Base-by-base conservation (phyloP, 1,284 basidiomycete species). In the Schizophyllum commune region DNA sequence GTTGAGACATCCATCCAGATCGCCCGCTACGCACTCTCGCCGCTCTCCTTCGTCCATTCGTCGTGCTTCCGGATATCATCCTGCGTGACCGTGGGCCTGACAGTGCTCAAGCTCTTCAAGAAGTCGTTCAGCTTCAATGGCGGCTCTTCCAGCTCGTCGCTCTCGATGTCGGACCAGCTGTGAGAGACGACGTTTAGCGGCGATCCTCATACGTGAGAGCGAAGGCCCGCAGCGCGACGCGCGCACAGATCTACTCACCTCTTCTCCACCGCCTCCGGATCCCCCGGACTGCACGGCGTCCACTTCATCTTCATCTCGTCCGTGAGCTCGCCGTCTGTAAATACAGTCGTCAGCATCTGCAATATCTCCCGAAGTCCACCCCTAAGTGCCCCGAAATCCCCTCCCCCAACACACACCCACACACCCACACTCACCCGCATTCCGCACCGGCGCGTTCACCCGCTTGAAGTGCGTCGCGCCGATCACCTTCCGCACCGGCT, bases 261-360 rank as follows among this genome's bases (percentile, higher is more conserved):
- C 80, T 92, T 95, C 77, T 99, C 96, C 52, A 86, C 79, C 0
- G 93, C 96, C 0, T 85, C 85, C 0, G 86, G 79, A 67, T 96
- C 94, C 11, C 96, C 96, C 0, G 96, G 96, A 6, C 95, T 98
- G 73, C 96, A 99, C 6, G 96, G 96, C 22, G 94, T 98, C 86
- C 80, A 89, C 78, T 83, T 86, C 64, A 62, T 73, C 65, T 78
- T 77, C 56, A 67, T 70, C 1, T 71, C 64, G n/a, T 73, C 69
- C 5, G 62, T 60, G 3, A 69, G 67, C 6, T 75, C 70, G 17
- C 78, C 19, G 11, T 55, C 20, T 55, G 9, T 3, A 47, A 47
- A 2, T 47, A 17, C 2, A 8, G 17, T 2, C 39, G 13, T 11
- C 8, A 47, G 9, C 39, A 3, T 47, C 9, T 9, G 13, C 39